Percentiles rank a stretch among this genome's conserved stretches.
Conservation (phyloP, 2,329 filamentous ascomycete genomes). For the Penicillium paneum region DNA sequence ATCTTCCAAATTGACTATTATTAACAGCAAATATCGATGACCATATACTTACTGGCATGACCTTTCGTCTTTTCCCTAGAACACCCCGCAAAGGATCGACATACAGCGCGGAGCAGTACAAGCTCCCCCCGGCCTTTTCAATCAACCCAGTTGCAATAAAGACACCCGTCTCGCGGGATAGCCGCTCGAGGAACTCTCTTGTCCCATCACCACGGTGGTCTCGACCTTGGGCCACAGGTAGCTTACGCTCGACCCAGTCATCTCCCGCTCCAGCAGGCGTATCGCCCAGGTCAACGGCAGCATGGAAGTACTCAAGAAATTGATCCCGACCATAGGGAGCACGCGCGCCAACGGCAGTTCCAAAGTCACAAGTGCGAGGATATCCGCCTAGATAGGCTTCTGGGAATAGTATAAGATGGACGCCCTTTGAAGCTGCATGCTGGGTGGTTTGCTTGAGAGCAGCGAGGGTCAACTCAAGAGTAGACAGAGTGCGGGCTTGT, state of each 20-base stretch:
- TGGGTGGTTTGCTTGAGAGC: conserved; percentile 63
- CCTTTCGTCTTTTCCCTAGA: conserved; percentile 83
- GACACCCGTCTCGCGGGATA: conserved; percentile 73
- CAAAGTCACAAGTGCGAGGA: conserved; percentile 76
- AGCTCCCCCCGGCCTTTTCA: conserved; percentile 73
- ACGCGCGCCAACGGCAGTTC: conserved; percentile 68
- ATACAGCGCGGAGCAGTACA: conserved; percentile 82
- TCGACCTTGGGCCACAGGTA: conserved; percentile 53
- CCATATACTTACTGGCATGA: conserved; percentile 68
- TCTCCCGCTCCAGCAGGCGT: conserved; percentile 66
- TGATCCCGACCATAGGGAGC: conserved; percentile 71
- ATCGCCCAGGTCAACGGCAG: conserved; percentile 80
- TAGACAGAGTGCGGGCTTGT: conserved; percentile 45
- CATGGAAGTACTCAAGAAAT: conserved; percentile 74
- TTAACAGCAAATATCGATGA: neutral
- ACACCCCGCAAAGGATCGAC: conserved; percentile 71
- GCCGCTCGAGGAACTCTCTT: conserved; percentile 71
- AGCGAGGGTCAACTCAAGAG: conserved; percentile 57
- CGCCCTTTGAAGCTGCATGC: conserved; percentile 58
- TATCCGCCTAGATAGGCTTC: conserved; percentile 93
- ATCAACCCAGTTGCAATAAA: conserved; percentile 79
- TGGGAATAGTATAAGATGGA: conserved; percentile 78
- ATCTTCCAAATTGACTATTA: neutral
- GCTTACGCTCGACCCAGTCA: conserved; percentile 64
- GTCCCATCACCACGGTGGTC: conserved; percentile 68